Conservation (phyloP, 768 basidiomycete genomes). For the Plicaturopsis crispa region DNA sequence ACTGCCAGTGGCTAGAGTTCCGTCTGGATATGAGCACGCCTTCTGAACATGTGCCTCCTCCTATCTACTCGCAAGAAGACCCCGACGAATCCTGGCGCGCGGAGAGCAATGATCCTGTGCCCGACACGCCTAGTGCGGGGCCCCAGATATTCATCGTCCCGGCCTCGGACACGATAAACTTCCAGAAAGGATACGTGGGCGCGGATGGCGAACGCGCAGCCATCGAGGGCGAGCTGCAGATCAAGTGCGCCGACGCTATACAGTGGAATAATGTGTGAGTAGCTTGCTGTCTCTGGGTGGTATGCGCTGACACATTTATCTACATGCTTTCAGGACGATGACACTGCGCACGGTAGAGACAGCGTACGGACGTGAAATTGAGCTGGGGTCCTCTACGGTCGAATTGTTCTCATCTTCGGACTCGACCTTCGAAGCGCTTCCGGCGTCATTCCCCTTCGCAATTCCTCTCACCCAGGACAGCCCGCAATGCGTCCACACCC, state of each 20-base stretch:
- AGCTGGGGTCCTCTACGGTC: conserved; percentile 52
- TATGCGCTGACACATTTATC: conserved; percentile 7
- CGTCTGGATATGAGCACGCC: too few relatives aligned
- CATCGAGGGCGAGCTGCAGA: conserved; percentile 81
- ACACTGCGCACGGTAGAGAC: conserved; percentile 61
- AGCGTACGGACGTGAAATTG: conserved; percentile 53
- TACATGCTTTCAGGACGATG: conserved; percentile 40
- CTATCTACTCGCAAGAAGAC: conserved; percentile 51
- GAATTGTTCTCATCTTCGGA: conserved; percentile 43
- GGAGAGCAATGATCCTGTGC: conserved; percentile 13
- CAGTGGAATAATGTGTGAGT: conserved; percentile 70
- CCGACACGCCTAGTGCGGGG: conserved; percentile 13
- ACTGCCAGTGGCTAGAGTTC: too few relatives aligned
- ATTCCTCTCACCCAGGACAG: conserved; percentile 74
- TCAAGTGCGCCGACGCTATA: conserved; percentile 58
- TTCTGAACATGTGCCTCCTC: conserved; percentile 45
- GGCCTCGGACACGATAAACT: conserved; percentile 58
- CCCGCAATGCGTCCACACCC: conserved; percentile 76
- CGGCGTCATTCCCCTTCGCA: conserved; percentile 69
- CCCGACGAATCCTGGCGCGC: conserved; percentile 15
- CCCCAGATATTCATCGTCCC: conserved; percentile 76
- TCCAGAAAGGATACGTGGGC: conserved; percentile 83
- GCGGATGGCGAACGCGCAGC: conserved; percentile 78
- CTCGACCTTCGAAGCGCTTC: conserved; percentile 31
- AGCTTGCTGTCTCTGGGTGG: conserved; percentile 7